phyloP scores from a whole-genome alignment of 176 grass and related monocot genomes.

The Calamus simplicifolius region DNA sequence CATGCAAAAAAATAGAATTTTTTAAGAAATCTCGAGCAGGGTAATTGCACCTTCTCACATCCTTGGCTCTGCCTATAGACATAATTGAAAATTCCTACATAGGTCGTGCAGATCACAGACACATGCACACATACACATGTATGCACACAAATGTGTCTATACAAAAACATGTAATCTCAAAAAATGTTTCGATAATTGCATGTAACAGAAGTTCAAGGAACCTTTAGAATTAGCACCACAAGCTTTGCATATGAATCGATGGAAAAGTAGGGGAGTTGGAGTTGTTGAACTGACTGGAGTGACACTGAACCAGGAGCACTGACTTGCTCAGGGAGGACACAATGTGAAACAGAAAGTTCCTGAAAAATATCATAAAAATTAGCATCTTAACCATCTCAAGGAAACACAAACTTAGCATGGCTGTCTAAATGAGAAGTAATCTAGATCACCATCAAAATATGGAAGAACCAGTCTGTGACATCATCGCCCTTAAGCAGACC shows the following conservation, averaged over 20 bases:
- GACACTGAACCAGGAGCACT: slow-evolving; percentile 31
- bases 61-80: too few species aligned
- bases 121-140: too few species aligned
- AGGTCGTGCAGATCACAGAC: too few species aligned
- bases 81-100: too few species aligned
- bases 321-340: slow-evolving; percentile 50
- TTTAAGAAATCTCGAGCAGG: too few species aligned
- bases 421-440: neutral
- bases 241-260: slow-evolving; percentile 91
- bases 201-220: slow-evolving; percentile 22
- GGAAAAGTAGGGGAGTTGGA: slow-evolving; percentile 56
- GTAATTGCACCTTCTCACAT: too few species aligned
- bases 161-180: too few species aligned
- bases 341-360: slow-evolving; percentile 62
- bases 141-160: too few species aligned
- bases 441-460: slow-evolving; percentile 47
- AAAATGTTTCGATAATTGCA: neutral
- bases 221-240: slow-evolving; percentile 65
- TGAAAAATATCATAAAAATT: slow-evolving; percentile 26
- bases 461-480: slow-evolving; percentile 77
- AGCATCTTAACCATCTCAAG: too few species aligned
- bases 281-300: slow-evolving; percentile 29
- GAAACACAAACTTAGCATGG: too few species aligned
- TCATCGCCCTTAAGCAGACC: slow-evolving; percentile 85
- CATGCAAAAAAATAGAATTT: too few species aligned